These are phyloP conservation scores for Echinochloa phyllopogon DNA, from an alignment of 176 grass and related monocot genomes.

Conservation along the genomic window DNA sequence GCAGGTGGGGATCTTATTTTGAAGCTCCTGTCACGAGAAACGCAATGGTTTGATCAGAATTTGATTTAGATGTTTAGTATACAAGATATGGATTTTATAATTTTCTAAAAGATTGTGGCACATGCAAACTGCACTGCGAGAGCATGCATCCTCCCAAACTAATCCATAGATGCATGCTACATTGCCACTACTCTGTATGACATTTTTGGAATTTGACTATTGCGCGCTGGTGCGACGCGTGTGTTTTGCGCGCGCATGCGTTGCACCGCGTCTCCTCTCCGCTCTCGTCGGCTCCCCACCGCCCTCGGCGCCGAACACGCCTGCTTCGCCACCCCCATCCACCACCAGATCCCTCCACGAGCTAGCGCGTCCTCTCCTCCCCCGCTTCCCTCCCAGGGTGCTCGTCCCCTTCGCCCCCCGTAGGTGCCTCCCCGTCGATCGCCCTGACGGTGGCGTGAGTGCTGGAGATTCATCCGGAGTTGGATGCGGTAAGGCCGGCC, in stretches of 20 bases:
- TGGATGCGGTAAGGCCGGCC: conserved; percentile 25
- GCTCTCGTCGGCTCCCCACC: conserved; percentile 9
- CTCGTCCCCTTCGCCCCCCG: too few species aligned
- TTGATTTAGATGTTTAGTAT: too few species aligned
- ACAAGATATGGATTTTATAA: too few species aligned
- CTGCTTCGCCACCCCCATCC: not conserved
- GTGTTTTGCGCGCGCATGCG: not conserved
- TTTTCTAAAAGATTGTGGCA: too few species aligned
- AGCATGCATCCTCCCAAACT: too few species aligned
- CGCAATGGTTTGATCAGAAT: too few species aligned
- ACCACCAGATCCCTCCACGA: not conserved
- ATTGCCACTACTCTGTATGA: too few species aligned
- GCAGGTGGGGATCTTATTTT: too few species aligned
- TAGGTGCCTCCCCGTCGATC: not conserved
- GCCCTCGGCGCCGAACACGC: conserved; percentile 27
- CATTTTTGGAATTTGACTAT: too few species aligned
- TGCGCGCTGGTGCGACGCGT: not conserved
- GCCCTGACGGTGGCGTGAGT: not conserved
- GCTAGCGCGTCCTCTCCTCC: not conserved
- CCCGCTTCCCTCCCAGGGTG: conserved; percentile 4
- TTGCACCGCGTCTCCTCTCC: not conserved
- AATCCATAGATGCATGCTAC: too few species aligned
- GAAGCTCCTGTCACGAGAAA: too few species aligned
- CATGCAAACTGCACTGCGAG: too few species aligned
- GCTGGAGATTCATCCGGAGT: not conserved